A percentile compares a stretch with the other conserved stretches of the same genome.
These are phyloP conservation scores for Aspergillus pseudoglaucus DNA, from an alignment of 2,329 filamentous ascomycete genomes.

Conservation along the genomic window DNA sequence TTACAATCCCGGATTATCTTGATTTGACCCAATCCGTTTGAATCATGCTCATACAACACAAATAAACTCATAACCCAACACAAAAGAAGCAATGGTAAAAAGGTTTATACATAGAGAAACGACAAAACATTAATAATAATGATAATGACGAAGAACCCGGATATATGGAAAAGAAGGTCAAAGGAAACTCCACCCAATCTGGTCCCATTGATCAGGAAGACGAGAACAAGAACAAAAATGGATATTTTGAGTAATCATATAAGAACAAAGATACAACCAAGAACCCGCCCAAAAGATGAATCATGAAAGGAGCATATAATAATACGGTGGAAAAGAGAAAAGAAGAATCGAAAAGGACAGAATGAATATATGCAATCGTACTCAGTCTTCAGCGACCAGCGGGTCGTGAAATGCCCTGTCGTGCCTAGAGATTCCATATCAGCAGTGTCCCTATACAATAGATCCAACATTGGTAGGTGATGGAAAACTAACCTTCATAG, in stretches of 20 bases:
- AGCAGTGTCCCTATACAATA: no score
- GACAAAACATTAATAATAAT: background rate
- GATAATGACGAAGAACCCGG: conserved; percentile 2
- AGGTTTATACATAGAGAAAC: background rate
- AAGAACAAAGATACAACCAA: background rate
- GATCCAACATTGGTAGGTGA: no score
- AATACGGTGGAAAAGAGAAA: conserved; percentile 8
- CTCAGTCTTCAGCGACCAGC: conserved; percentile 27
- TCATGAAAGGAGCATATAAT: conserved; percentile 9
- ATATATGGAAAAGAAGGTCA: conserved; percentile 5
- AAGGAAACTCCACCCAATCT: background rate
- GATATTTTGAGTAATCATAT: background rate
- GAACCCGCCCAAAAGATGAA: conserved; percentile 6
- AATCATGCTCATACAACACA: conserved; percentile 2
- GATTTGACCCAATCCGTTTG: background rate
- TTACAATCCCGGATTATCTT: no score
- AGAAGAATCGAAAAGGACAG: conserved; percentile 1
- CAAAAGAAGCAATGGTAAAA: conserved; percentile 1
- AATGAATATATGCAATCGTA: conserved; percentile 13
- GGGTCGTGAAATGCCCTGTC: conserved; percentile 36
- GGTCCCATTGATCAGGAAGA: background rate
- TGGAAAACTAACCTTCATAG: conserved; percentile 67
- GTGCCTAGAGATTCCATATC: conserved; percentile 24
- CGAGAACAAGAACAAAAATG: conserved; percentile 1
- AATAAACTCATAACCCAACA: background rate